Conservation (phyloP, 2,329 filamentous ascomycete species). For the Cadophora malorum region DNA sequence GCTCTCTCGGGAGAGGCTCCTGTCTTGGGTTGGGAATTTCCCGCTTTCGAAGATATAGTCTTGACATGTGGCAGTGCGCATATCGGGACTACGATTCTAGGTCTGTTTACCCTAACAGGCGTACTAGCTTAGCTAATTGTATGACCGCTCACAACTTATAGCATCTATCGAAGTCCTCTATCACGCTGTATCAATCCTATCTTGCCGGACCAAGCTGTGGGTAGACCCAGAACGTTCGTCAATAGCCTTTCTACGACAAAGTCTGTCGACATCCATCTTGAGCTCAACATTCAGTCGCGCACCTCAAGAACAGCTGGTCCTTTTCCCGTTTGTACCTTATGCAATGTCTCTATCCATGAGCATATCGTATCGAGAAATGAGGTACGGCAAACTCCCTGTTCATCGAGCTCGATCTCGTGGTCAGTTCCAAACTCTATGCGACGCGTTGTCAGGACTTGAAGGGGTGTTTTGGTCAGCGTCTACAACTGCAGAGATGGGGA, state of each 20-base stretch:
- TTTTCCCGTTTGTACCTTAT: slow-evolving; percentile 66
- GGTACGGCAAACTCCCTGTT: slow-evolving; percentile 64
- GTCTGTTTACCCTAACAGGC: slow-evolving; percentile 18
- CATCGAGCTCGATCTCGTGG: slow-evolving; percentile 62
- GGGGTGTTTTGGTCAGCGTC: slow-evolving; percentile 62
- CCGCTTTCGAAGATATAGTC: slow-evolving; percentile 45
- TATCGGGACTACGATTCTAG: slow-evolving; percentile 31
- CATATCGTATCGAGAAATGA: slow-evolving; percentile 69
- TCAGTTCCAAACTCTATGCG: slow-evolving; percentile 61
- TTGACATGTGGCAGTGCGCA: slow-evolving; percentile 30
- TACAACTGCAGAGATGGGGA: slow-evolving; percentile 41
- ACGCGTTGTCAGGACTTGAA: slow-evolving; percentile 58
- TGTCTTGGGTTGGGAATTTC: slow-evolving; percentile 33
- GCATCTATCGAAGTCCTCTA: slow-evolving; percentile 66
- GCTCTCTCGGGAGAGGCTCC: slow-evolving; percentile 45
- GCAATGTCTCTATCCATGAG: slow-evolving; percentile 66
- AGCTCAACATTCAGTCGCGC: slow-evolving; percentile 33
- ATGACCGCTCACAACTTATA: slow-evolving; percentile 46
- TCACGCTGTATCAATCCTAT: slow-evolving; percentile 68
- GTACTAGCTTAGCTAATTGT: neutral
- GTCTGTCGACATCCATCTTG: slow-evolving; percentile 33
- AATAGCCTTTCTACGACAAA: slow-evolving; percentile 36
- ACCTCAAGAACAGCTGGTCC: slow-evolving; percentile 49
- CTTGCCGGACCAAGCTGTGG: slow-evolving; percentile 53
- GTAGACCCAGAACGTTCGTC: slow-evolving; percentile 35